These are phyloP conservation scores for Pleurozium schreberi DNA, from an alignment of 225 moss, liverwort and hornwort species.

Conservation along the genomic window DNA sequence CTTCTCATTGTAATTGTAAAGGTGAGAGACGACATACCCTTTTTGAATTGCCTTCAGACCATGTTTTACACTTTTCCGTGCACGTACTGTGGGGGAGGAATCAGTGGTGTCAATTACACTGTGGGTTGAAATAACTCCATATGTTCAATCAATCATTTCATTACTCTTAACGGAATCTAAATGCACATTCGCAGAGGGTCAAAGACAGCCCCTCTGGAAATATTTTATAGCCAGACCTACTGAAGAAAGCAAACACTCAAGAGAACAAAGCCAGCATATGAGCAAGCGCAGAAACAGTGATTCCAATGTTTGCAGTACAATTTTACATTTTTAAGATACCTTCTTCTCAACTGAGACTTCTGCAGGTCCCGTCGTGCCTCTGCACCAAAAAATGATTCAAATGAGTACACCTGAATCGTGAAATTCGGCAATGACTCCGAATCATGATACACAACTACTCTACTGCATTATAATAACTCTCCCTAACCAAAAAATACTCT, in stretches of 20 bases:
- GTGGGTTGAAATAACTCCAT: neutral
- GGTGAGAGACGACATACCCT: constrained; percentile 2
- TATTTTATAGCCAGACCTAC: neutral
- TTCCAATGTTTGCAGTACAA: neutral
- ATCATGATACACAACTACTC: neutral
- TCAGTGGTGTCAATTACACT: neutral
- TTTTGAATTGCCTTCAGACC: neutral
- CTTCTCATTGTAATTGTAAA: constrained; percentile 47
- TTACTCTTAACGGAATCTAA: neutral
- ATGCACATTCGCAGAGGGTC: neutral
- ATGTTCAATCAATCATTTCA: neutral
- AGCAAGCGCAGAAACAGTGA: neutral
- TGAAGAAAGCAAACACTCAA: neutral
- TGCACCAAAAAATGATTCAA: neutral
- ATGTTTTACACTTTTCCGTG: neutral
- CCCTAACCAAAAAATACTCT: neutral
- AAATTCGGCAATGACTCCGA: neutral
- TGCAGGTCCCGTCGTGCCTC: constrained; percentile 26
- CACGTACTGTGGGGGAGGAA: neutral
- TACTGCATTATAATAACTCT: neutral
- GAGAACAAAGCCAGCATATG: neutral
- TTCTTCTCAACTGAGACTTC: constrained; percentile 51
- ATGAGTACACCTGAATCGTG: neutral
- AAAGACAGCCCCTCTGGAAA: neutral
- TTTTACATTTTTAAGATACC: neutral